phyloP scores from a whole-genome alignment of 1,139 yeast genomes.

The Kazachstania sp. region DNA sequence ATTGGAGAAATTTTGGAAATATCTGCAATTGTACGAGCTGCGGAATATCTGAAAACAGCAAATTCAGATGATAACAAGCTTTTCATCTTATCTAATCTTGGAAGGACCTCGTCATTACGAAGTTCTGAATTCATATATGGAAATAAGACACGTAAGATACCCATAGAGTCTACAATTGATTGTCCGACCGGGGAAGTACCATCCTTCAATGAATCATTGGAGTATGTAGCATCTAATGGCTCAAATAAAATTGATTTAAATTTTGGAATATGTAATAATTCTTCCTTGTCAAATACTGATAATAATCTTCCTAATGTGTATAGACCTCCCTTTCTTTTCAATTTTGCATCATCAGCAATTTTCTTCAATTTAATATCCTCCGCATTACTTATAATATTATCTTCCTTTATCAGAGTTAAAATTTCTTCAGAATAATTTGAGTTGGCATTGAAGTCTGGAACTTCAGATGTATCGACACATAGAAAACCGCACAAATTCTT shows the following conservation, averaged over 20 bases:
- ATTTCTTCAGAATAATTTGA: conserved; percentile 48
- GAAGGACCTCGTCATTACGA: conserved; percentile 39
- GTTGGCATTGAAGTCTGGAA: conserved; percentile 81
- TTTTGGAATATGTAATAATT: conserved; percentile 61
- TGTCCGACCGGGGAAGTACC: conserved; percentile 50
- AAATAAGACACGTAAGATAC: conserved; percentile 66
- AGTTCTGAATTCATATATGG: conserved; percentile 51
- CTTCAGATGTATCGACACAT: conserved; percentile 93
- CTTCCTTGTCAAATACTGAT: conserved; percentile 40
- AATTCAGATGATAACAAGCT: conserved; percentile 59
- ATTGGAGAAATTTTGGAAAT: conserved; percentile 69
- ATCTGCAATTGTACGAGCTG: conserved; percentile 84
- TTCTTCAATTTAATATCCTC: conserved; percentile 57
- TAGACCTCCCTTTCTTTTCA: conserved; percentile 78
- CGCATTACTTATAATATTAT: conserved; percentile 57
- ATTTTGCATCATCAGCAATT: conserved; percentile 62
- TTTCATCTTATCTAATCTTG: conserved; percentile 42
- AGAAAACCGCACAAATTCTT: conserved; percentile 87
- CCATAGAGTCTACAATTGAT: conserved; percentile 75
- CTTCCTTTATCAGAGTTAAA: conserved; percentile 74
- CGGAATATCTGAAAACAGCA: conserved; percentile 80
- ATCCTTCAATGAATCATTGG: conserved; percentile 15
- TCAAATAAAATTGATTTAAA: conserved; percentile 59
- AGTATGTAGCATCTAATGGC: conserved; percentile 41
- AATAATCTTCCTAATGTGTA: conserved; percentile 56